Evolutionary conservation across 768 basidiomycete species (phyloP), one percentile per base, ranked within the genome.

Genomic region (Cystofilobasidium capitatum): DNA sequence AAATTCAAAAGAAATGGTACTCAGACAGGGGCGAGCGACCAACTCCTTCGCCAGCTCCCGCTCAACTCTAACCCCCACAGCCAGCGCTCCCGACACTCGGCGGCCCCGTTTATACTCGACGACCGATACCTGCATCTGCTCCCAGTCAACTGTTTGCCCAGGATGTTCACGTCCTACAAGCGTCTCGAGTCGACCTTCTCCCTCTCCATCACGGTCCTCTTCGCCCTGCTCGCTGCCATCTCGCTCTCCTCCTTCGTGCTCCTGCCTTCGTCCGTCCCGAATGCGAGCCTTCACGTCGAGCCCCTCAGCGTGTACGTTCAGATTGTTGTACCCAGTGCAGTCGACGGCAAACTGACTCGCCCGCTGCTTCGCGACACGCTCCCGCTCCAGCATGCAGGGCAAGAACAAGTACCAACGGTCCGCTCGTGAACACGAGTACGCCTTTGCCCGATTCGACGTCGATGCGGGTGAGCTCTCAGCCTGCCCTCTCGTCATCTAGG

Each of bases 371-470:
- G 20, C n/a, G n/a, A n/a, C n/a, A n/a, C n/a, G 26, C 55, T 39
- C 12, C 29, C 45, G 65, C 26, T 45, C 62, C 40, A 62, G 72
- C 47, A 31, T 55, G 29, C 70, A 71, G 51, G 55, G 72, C 51
- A 60, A 58, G 7, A 64, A 62, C n/a, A 62, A 55, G 24, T 65
- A 61, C 10, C 26, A 60, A n/a, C 26, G 57, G 24, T 54, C 45
- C 6, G 82, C 78, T 71, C 81, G 80, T 70, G 82, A 86, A 72
- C 85, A 88, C 73, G 90, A 93, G 71, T 81, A 86, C 65, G 86
- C 87, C 1, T 87, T 88, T 74, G 82, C 89, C 42, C 83, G 86
- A 74, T 91, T 92, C 79, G 86, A 91, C 75, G 78, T 89, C 60
- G 83, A 82, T 54, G 87, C 89, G 51, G 91, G 91, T 88, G 72